Evolutionary conservation across 2,329 filamentous ascomycete species (phyloP), one percentile per base, ranked within the genome.

Genomic region (Sclerotinia sclerotiorum): DNA sequence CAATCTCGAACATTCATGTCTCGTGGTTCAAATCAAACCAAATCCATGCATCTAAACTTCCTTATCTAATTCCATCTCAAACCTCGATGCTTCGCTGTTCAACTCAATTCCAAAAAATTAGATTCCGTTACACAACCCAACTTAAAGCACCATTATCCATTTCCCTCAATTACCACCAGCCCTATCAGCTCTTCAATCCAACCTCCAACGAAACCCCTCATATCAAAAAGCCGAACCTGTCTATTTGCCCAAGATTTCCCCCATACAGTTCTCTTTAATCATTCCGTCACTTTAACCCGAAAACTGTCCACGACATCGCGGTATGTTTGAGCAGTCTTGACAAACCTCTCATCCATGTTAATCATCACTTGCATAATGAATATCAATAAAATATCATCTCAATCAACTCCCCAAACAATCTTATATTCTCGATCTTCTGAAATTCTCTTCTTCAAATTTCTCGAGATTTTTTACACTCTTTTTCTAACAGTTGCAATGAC

Each of bases 241-340:
- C 64, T 35, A 8, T 71, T 65, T n/a, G 7, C 21, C 39, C 15
- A 71, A 21, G 44, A 60, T 55, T 39, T 68, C 52, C 2, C 65
- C 71, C 15, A 68, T 24, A 62, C 49, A 52, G 55, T 70, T 49
- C 32, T 69, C 61, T 39, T 58, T 42, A 44, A 69, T 35, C 55
- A 69, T 21, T 69, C 58, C 29, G 29, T 19, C 7, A 69, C 42
- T 35, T 68, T 24, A 11, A 69, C 57, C 55, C 70, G 70, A 24
- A 68, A 3, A 49, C 58, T 51, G 8, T 55, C 24, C 13, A 54
- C 11, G 19, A 24, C 5, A 19, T 24, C 58, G 29, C 61, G 5
- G 62, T 68, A 57, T 57, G 4, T 65, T 19, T 61, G 58, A 3
- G 70, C 54, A 21, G 51, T 56, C 19, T 57, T 39, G 2, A 52